Base-by-base conservation (phyloP, 2,329 filamentous ascomycete species). In the Talaromyces atroroseus region DNA sequence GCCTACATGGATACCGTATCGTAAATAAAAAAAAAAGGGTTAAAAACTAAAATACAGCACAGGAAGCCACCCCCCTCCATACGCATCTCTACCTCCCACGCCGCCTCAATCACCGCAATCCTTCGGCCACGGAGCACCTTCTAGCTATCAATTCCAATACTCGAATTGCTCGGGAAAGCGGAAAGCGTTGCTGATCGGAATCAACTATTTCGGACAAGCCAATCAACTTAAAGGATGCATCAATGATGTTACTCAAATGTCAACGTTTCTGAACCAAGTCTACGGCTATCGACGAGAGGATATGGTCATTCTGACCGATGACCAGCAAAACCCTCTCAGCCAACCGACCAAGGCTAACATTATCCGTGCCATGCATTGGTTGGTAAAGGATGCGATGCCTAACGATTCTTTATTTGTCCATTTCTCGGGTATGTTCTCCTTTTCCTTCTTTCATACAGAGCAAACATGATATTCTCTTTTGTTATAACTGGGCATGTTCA, bases 201-300 rank as follows among this genome's bases (percentile, higher is more conserved):
- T 96, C 78, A 96, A 96, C 76, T 96, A 97, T 74, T 94, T 95
- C 68, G 87, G 89, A 49, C 92, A 96, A 74, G 83, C 89, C 52
- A 92, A 92, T 46, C 88, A 95, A 76, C 79, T 96, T 29, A 80
- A 89, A 59, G 92, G 92, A 36, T 97, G 92, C 68, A 96, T 96
- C 78, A 96, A 97, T 71, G 92, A 97, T 71, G 92, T 96, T 49
- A 88, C 91, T 71, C 96, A 96, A 76, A 95, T 97, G 90, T 95
- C 90, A 18, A 82, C 81, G 49, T 97, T 95, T 69, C 78, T 97
- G 52, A 88, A 89, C 59, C 82, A 90, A 69, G 84, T 88, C 64
- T 96, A 92, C 70, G 88, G 88, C 8, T 97, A 97, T 73, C 91
- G 90, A 74, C 81, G 91, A 57, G 92, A 96, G 74, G 92, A 97